phyloP scores from a whole-genome alignment of 75 land plant species.

The Selaginella moellendorffii region DNA sequence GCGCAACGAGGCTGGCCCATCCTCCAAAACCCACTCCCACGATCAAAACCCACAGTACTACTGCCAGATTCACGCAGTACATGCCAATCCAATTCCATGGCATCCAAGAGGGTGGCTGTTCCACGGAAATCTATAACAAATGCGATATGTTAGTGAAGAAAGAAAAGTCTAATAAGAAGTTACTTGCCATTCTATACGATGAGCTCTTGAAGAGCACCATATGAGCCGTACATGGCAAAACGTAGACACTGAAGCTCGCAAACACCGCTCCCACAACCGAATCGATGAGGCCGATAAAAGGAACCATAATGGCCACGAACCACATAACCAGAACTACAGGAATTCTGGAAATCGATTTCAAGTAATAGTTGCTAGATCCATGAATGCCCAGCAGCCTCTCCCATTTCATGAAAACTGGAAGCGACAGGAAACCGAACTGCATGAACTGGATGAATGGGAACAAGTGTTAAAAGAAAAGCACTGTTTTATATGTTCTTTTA shows the following conservation, averaged over 20 bases:
- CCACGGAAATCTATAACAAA: neutral
- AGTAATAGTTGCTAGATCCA: neutral
- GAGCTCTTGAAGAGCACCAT: neutral
- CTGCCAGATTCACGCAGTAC: neutral
- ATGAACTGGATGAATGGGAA: neutral
- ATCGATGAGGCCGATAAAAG: conserved; percentile 4
- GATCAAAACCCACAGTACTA: neutral
- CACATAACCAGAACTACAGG: neutral
- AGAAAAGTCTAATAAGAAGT: neutral
- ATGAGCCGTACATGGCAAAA: conserved; percentile 7
- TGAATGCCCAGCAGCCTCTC: conserved; percentile 8
- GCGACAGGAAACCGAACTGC: neutral
- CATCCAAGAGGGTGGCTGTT: neutral
- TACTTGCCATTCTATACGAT: neutral
- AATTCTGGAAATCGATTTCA: neutral
- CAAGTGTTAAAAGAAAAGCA: neutral
- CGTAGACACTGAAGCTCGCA: neutral
- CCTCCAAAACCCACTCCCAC: neutral
- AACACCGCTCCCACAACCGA: conserved; percentile 5
- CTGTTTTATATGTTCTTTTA: too few species aligned
- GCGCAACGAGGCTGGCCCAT: neutral
- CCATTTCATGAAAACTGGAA: conserved; percentile 5
- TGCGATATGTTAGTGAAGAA: neutral
- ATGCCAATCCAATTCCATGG: neutral
- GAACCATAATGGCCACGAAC: neutral